Evolutionary conservation across 1,139 yeast genomes (phyloP).

Genomic region (Kodamaea fungicola): DNA sequence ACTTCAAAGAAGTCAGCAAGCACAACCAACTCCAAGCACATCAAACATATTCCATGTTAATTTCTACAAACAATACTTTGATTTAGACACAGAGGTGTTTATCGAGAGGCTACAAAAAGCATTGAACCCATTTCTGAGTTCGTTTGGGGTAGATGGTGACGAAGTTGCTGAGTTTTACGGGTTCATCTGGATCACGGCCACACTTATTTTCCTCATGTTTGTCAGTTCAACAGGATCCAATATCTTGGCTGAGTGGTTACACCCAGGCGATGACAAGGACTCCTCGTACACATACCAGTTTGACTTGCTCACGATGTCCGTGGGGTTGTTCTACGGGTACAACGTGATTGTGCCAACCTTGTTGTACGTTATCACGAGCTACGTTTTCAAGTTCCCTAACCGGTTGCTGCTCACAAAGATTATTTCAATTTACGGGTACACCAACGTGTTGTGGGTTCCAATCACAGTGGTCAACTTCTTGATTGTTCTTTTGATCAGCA

Average conservation of each 20-base stretch:
- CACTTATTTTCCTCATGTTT: slow-evolving; percentile 68
- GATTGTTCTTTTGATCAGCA: slow-evolving; percentile 44
- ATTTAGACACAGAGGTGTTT: slow-evolving; percentile 62
- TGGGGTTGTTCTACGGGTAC: slow-evolving; percentile 69
- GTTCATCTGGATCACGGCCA: slow-evolving; percentile 80
- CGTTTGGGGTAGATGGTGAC: slow-evolving; percentile 14
- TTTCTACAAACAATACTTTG: slow-evolving; percentile 59
- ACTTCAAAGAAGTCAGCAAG: slow-evolving; percentile 18
- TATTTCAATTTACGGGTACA: slow-evolving; percentile 71
- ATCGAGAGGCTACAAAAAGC: slow-evolving; percentile 41
- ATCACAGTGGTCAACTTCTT: slow-evolving; percentile 58
- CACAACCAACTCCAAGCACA: slow-evolving; percentile 16
- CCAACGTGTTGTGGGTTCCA: slow-evolving; percentile 77
- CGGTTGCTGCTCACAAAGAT: slow-evolving; percentile 39
- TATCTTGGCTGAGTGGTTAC: slow-evolving; percentile 44
- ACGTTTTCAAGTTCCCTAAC: slow-evolving; percentile 40
- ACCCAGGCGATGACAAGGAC: slow-evolving; percentile 27
- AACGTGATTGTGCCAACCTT: slow-evolving; percentile 58
- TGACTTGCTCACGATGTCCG: slow-evolving; percentile 61
- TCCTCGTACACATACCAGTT: slow-evolving; percentile 56
- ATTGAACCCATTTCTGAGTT: slow-evolving; percentile 40
- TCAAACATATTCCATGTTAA: slow-evolving; percentile 52
- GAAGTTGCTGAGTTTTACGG: slow-evolving; percentile 71
- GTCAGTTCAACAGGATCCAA: slow-evolving; percentile 63
- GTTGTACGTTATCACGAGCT: slow-evolving; percentile 47